Conservation (phyloP, 768 basidiomycete species). For the Pleurotus ostreatus region DNA sequence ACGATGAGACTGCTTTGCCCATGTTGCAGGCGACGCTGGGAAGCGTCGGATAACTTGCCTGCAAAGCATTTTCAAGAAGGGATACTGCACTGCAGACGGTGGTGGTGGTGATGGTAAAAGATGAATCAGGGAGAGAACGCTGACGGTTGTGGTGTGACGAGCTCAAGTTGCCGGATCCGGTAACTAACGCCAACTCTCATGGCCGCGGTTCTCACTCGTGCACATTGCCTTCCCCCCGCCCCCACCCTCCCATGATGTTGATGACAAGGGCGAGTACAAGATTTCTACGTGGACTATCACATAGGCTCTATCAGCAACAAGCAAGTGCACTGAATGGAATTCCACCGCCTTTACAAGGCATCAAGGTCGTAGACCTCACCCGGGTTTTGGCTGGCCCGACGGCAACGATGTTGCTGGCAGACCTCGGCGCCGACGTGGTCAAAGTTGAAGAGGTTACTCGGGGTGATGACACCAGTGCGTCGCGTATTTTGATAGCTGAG, state of each 20-base stretch:
- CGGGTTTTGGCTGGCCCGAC: conserved; percentile 90
- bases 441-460: conserved; percentile 80
- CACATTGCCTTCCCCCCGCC: background rate
- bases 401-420: conserved; percentile 88
- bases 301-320: conserved; percentile 5
- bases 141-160: conserved; percentile 8
- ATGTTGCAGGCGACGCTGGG: conserved; percentile 17
- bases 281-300: background rate
- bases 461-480: conserved; percentile 88
- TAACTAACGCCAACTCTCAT: background rate
- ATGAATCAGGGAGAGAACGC: conserved; percentile 3
- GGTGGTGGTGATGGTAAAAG: background rate
- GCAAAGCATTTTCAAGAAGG: conserved; percentile 24
- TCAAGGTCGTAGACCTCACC: conserved; percentile 85
- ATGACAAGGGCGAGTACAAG: background rate
- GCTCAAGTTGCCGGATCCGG: conserved; percentile 6
- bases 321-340: conserved; percentile 38
- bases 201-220: background rate
- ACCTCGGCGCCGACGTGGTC: conserved; percentile 89
- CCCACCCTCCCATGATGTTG: background rate
- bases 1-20: conserved; percentile 13
- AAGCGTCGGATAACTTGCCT: conserved; percentile 30
- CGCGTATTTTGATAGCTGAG: background rate
- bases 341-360: conserved; percentile 72
- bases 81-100: conserved; percentile 7